Base-by-base conservation (phyloP, 2,329 filamentous ascomycete genomes). In the Fusarium avenaceum region DNA sequence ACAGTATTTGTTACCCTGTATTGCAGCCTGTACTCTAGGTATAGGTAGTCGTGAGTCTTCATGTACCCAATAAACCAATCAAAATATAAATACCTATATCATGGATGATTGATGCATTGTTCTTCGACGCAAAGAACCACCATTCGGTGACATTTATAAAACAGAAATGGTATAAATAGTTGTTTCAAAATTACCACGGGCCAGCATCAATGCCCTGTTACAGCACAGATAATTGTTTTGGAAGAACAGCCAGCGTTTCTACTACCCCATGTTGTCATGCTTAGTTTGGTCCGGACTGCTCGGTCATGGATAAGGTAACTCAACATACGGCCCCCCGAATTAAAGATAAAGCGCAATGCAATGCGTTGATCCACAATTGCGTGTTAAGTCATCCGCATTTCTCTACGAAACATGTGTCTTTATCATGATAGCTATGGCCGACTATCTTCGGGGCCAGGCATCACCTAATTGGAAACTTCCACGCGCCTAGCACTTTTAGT, bases 401-500 rank as follows among this genome's bases (percentile, higher is more conserved):
- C 44, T 19, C 50, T 8, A 33, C 15, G n/a, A 35, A 46, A 56
- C 32, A 35, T 40, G 17, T 42, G n/a, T 38, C 20, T 22, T 39
- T 46, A 47, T 67, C 56, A 30, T 52, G 47, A 63, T 52, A 35
- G 43, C 42, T 39, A 53, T 57, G 52, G 33, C 63, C 57, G 65
- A 59, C 57, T 54, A 65, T 60, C 61, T 48, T 69, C 67, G 70
- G 67, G 43, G 33, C 59, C 65, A 67, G 69, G 48, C 48, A 65
- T 39, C 63, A 60, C 50, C 55, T 62, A 40, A 32, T 48, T 47
- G 35, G 59, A 38, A 63, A 42, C 58, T 42, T 60, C 58, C 51
- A 38, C 46, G n/a, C 51, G 53, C 53, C 64, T 59, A 71, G 46
- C 49, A 59, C 54, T 45, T 59, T 66, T 71, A 69, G 68, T 61